Conservation (phyloP, 768 basidiomycete genomes). For the Pleurotus salmoneostramineus region DNA sequence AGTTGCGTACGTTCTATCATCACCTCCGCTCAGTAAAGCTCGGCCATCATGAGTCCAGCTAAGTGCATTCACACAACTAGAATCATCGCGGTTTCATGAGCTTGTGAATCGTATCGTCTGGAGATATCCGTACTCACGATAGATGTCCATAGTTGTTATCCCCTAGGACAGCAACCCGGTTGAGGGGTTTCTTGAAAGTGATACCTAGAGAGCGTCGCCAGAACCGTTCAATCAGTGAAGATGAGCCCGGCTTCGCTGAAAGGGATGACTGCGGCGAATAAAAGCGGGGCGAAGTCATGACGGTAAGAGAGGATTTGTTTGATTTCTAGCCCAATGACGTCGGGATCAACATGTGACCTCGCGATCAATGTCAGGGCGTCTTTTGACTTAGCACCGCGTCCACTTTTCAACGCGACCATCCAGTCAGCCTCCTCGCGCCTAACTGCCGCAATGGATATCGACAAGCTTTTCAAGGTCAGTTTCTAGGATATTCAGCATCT, state of each 20-base stretch:
- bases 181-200: constrained; percentile 22
- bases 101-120: neutral
- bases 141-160: constrained; percentile 57
- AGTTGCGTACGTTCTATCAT: constrained; percentile 58
- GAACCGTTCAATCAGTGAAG: neutral
- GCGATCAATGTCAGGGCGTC: neutral
- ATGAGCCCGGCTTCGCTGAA: neutral
- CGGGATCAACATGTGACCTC: neutral
- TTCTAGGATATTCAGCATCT: neutral
- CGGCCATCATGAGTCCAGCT: constrained; percentile 70
- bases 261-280: too few species aligned
- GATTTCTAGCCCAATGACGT: neutral
- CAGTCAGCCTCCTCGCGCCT: neutral
- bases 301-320: too few species aligned
- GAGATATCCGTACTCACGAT: constrained; percentile 41
- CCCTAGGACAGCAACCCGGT: constrained; percentile 75
- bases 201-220: neutral
- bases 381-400: neutral
- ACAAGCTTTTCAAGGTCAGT: constrained; percentile 47
- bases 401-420: neutral
- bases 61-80: constrained; percentile 73
- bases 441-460: constrained; percentile 29
- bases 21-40: constrained; percentile 65
- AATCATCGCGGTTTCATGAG: neutral
- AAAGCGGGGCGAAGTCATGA: too few species aligned